phyloP scores from a whole-genome alignment of 2,329 filamentous ascomycete genomes.

The Colletotrichum cereale region DNA sequence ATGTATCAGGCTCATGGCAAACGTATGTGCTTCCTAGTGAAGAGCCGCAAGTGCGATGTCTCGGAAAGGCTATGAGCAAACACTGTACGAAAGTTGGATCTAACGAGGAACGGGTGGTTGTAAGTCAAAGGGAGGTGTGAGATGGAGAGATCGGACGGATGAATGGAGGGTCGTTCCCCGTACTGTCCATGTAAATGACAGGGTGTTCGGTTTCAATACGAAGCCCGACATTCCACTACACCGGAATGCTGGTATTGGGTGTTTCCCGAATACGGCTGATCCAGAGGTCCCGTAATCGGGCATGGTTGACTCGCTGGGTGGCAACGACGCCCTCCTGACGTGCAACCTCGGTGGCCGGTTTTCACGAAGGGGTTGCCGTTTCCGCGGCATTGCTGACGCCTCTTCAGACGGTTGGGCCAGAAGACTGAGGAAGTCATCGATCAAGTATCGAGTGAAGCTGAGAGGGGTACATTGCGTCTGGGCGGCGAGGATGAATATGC shows the following conservation, averaged over 20 bases:
- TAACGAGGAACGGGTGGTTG: neutral
- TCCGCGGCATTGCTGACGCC: neutral
- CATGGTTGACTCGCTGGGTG: neutral
- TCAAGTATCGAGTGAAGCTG: neutral
- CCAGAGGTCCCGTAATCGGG: slow-evolving; percentile 5
- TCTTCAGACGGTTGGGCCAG: neutral
- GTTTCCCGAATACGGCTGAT: slow-evolving; percentile 33
- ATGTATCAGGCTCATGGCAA: neutral
- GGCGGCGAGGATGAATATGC: neutral
- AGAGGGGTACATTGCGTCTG: too few relatives aligned
- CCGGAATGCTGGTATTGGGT: neutral
- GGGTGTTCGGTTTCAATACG: slow-evolving; percentile 34
- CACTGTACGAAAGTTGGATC: slow-evolving; percentile 12
- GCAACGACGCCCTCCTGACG: slow-evolving; percentile 6
- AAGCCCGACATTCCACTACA: slow-evolving; percentile 16
- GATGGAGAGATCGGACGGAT: slow-evolving; percentile 25
- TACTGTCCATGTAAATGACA: slow-evolving; percentile 2
- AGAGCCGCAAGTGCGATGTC: neutral
- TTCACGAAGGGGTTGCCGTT: slow-evolving; percentile 16
- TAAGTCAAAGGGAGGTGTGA: neutral
- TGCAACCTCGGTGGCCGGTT: slow-evolving; percentile 17
- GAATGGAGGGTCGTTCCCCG: slow-evolving; percentile 6
- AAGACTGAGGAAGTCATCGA: neutral
- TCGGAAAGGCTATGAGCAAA: slow-evolving; percentile 1
- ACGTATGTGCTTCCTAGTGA: neutral